A percentile compares a stretch with the other conserved stretches of the same genome.
Conservation (phyloP, 805 yeast species). For the Suhomyces faveliae region DNA sequence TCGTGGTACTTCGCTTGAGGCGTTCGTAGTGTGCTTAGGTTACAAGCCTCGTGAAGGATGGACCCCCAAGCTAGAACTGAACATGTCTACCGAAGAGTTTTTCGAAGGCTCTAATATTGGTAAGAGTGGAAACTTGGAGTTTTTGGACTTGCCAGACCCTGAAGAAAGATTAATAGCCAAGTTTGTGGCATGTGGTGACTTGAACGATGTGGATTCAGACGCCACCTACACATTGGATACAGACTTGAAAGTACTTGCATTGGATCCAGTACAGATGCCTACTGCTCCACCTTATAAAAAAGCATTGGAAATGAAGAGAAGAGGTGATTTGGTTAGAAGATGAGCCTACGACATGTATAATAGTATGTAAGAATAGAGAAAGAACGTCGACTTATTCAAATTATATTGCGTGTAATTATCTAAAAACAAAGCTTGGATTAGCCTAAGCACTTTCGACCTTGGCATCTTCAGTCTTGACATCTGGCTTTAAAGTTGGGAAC, state of each 20-base stretch:
- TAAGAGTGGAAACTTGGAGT: conserved; percentile 46
- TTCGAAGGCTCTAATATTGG: conserved; percentile 65
- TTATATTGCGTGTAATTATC: background rate
- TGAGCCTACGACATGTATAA: conserved; percentile 2
- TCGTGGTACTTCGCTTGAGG: conserved; percentile 90
- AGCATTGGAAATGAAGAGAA: conserved; percentile 83
- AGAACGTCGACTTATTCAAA: background rate
- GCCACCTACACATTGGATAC: conserved; percentile 76
- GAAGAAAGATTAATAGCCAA: conserved; percentile 82
- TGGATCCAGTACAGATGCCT: conserved; percentile 93
- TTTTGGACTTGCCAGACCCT: conserved; percentile 44
- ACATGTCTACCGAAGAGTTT: conserved; percentile 74
- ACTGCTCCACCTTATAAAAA: conserved; percentile 96
- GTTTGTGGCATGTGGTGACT: conserved; percentile 94
- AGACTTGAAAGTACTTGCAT: conserved; percentile 41
- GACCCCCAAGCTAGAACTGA: conserved; percentile 63
- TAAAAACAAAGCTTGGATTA: conserved; percentile 1
- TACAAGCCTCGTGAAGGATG: conserved; percentile 82
- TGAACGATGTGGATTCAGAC: conserved; percentile 86
- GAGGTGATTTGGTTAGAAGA: conserved; percentile 43
- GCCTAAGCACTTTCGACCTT: conserved; percentile 18
- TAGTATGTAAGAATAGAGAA: background rate
- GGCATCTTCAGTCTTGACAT: conserved; percentile 44
- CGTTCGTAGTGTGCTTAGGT: conserved; percentile 89
- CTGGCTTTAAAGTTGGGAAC: conserved; percentile 99